A percentile compares a stretch with the other conserved stretches of the same genome.
Conservation (phyloP, 768 basidiomycete species). For the Trametes cingulata region DNA sequence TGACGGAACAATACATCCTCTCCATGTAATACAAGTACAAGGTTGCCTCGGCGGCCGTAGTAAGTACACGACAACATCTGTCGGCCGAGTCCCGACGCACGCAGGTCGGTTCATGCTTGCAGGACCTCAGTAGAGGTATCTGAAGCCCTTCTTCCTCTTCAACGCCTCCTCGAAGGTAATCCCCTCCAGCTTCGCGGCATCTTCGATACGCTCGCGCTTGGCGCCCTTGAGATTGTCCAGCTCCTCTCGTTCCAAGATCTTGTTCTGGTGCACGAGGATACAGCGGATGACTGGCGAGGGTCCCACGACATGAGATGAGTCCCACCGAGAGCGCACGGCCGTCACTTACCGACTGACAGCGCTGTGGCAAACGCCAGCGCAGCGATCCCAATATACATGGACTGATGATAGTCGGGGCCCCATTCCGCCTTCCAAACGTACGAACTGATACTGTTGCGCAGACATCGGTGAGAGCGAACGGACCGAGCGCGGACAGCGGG, state of each 20-base stretch:
- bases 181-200: conserved; percentile 60
- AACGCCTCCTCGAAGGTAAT: conserved; percentile 61
- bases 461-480: too few relatives aligned
- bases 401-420: conserved; percentile 63
- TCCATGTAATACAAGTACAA: too few relatives aligned
- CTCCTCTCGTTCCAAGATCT: conserved; percentile 51
- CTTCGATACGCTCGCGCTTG: conserved; percentile 50
- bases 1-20: too few relatives aligned
- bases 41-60: too few relatives aligned
- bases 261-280: conserved; percentile 52
- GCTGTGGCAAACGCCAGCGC: conserved; percentile 34
- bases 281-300: conserved; percentile 40
- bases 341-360: conserved; percentile 38
- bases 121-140: conserved; percentile 52
- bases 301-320: neutral
- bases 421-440: conserved; percentile 63
- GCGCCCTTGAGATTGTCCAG: conserved; percentile 44
- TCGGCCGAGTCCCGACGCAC: neutral
- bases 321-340: too few relatives aligned
- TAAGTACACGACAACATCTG: too few relatives aligned
- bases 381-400: conserved; percentile 52
- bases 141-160: conserved; percentile 55
- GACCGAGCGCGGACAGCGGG: too few relatives aligned
- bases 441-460: conserved; percentile 49
- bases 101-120: too few relatives aligned